Evolutionary conservation across 2,329 filamentous ascomycete genomes (phyloP).

Genomic region (Drechslerella dactyloides): DNA sequence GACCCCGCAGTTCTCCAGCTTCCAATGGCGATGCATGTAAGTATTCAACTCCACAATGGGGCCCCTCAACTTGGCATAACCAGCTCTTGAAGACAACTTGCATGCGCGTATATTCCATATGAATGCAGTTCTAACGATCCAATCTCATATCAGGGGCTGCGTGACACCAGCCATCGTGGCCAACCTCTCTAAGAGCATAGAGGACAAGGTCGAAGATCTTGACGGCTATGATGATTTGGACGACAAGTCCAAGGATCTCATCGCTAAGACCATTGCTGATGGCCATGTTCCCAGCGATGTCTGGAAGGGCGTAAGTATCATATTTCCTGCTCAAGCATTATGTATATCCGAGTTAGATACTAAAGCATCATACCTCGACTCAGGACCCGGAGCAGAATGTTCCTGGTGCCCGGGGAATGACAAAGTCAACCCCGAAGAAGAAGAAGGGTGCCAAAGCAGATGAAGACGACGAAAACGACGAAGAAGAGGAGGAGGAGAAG

Average conservation of each 20-base stretch:
- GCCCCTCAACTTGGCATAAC: neutral
- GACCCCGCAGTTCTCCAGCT: constrained; percentile 16
- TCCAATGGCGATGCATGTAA: constrained; percentile 50
- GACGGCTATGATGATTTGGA: constrained; percentile 46
- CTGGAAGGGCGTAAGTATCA: constrained; percentile 46
- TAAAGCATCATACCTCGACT: neutral
- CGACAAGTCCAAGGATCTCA: constrained; percentile 29
- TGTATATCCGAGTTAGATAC: neutral
- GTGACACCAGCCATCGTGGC: constrained; percentile 35
- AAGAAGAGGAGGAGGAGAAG: constrained; percentile 14
- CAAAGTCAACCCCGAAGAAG: constrained; percentile 16
- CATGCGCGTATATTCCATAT: neutral
- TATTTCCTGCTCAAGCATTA: neutral
- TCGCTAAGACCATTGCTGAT: constrained; percentile 29
- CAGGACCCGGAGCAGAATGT: constrained; percentile 27
- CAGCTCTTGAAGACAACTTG: neutral
- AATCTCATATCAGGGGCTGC: constrained; percentile 38
- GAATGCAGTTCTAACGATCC: neutral
- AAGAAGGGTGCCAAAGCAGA: constrained; percentile 24
- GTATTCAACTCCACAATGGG: constrained; percentile 3
- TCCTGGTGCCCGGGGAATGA: constrained; percentile 13
- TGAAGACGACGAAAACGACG: constrained; percentile 20
- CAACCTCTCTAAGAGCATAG: constrained; percentile 38
- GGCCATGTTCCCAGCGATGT: constrained; percentile 44
- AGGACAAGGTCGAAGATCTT: constrained; percentile 22